Evolutionary conservation across 2,329 filamentous ascomycete species (phyloP).

Genomic region (Trichoderma atrobrunneum): DNA sequence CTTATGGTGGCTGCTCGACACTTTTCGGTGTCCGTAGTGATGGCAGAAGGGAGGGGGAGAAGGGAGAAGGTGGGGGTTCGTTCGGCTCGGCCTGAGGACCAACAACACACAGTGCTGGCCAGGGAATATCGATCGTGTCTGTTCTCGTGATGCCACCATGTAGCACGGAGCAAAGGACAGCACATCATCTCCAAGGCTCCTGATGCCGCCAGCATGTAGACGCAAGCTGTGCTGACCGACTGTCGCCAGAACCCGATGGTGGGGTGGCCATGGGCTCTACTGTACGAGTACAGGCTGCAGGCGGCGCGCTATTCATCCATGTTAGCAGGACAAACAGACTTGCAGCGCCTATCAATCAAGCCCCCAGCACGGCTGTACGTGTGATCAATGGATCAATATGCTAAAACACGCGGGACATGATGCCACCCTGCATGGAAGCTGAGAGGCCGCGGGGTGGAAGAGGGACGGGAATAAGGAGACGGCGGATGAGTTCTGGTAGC

Average conservation of each 20-base stretch:
- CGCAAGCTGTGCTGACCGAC: conserved; percentile 10
- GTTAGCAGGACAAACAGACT: background rate
- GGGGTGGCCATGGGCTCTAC: background rate
- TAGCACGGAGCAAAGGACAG: conserved; percentile 10
- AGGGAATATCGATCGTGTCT: background rate
- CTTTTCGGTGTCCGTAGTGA: background rate
- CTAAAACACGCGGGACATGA: background rate
- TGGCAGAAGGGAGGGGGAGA: background rate
- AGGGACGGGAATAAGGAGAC: background rate
- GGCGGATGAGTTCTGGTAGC: background rate
- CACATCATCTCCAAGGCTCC: background rate
- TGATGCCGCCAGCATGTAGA: background rate
- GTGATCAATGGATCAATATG: background rate
- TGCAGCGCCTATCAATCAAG: background rate
- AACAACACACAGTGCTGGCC: background rate
- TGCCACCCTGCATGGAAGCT: background rate
- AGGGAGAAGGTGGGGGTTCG: background rate
- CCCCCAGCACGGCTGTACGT: background rate
- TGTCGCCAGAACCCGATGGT: conserved; percentile 8
- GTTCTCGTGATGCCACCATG: conserved; percentile 14
- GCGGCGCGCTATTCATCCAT: background rate
- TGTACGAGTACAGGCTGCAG: background rate
- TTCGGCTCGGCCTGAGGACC: background rate
- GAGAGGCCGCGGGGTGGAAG: background rate
- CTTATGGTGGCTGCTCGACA: background rate